These are phyloP conservation scores for Pythium vanterpoolii DNA, from an alignment of 352 stramenopile species.

Conservation along the genomic window DNA sequence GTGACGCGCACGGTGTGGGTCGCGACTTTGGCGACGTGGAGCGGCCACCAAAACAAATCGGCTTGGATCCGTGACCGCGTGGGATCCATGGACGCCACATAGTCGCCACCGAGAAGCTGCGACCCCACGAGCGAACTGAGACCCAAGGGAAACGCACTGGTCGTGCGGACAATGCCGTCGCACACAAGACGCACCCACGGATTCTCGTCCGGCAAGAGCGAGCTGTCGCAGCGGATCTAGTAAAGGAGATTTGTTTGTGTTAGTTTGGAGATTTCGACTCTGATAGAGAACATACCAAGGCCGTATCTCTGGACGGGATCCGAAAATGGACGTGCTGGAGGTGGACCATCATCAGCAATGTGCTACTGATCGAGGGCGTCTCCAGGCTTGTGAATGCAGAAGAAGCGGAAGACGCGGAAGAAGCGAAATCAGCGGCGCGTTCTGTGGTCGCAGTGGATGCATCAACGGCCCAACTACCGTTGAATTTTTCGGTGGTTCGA, in stretches of 20 bases:
- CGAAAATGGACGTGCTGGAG: conserved; percentile 27
- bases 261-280: no score
- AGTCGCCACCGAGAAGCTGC: conserved; percentile 13
- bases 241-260: no score
- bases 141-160: conserved; percentile 7
- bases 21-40: not conserved
- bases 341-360: conserved; percentile 28
- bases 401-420: not conserved
- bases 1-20: not conserved
- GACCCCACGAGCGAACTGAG: conserved; percentile 10
- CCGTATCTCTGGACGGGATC: conserved; percentile 10
- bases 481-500: conserved; percentile 2
- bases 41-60: conserved; percentile 20
- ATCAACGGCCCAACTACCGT: conserved; percentile 24
- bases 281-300: conserved; percentile 3
- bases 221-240: conserved; percentile 30
- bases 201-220: conserved; percentile 19
- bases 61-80: not conserved
- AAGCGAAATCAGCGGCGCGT: not conserved
- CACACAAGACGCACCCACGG: conserved; percentile 38
- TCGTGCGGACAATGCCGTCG: conserved; percentile 18
- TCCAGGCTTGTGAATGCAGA: no score
- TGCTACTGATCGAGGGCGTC: conserved; percentile 27
- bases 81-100: conserved; percentile 3
- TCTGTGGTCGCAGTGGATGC: conserved; percentile 1